Conservation (phyloP, 2,329 filamentous ascomycete genomes). For the Alternaria rosae region DNA sequence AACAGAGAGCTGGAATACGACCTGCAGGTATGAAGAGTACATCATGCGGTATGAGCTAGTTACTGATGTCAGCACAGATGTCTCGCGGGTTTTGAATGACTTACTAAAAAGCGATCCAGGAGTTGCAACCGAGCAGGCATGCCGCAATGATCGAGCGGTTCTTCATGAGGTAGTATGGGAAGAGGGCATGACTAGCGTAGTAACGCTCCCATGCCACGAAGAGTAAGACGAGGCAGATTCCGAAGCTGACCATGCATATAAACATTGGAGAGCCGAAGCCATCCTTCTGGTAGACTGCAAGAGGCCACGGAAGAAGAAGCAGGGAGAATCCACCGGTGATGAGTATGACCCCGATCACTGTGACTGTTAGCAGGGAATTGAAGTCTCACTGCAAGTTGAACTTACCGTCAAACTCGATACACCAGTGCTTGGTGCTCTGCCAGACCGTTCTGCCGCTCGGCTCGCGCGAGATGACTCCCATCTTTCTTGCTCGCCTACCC, state of each 20-base stretch:
- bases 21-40: constrained; percentile 50
- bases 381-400: neutral
- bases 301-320: constrained; percentile 72
- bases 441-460: constrained; percentile 55
- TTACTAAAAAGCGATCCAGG: constrained; percentile 34
- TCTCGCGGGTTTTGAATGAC: neutral
- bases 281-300: constrained; percentile 48
- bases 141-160: constrained; percentile 60
- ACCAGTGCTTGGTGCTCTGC: constrained; percentile 61
- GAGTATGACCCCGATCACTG: constrained; percentile 66
- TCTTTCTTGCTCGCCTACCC: constrained; percentile 64
- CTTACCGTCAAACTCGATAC: constrained; percentile 65
- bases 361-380: neutral
- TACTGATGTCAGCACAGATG: neutral
- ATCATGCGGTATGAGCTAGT: constrained; percentile 37
- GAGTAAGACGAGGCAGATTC: constrained; percentile 37
- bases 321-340: constrained; percentile 66
- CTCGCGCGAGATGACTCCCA: constrained; percentile 56
- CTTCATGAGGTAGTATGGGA: constrained; percentile 56
- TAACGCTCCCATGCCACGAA: constrained; percentile 51
- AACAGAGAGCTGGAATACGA: constrained; percentile 38
- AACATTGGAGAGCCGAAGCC: constrained; percentile 46
- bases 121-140: constrained; percentile 48
- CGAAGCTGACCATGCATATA: constrained; percentile 49
- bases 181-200: constrained; percentile 49